A percentile compares a stretch with the other conserved stretches of the same genome.
Conservation (phyloP, 139 green algal species). For the Chlamydomonas incerta region DNA sequence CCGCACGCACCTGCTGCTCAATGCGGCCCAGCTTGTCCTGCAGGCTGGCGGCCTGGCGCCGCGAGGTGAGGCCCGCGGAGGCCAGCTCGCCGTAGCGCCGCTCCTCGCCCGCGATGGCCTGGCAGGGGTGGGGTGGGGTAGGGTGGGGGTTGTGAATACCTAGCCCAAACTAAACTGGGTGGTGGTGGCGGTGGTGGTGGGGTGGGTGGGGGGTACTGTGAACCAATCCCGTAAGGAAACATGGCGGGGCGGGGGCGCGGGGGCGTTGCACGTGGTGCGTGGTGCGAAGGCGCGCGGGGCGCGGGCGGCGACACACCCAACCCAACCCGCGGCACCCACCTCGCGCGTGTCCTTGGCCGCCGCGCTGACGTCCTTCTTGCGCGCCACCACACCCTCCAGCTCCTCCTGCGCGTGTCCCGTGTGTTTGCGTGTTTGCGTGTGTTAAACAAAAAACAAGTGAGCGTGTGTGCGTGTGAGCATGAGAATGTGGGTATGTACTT, state of each 20-base stretch:
- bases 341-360: constrained; percentile 30
- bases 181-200: too few species aligned
- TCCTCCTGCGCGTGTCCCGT: constrained; percentile 66
- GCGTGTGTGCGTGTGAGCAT: too few species aligned
- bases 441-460: too few species aligned
- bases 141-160: background rate
- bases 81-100: constrained; percentile 69
- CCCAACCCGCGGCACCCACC: too few species aligned
- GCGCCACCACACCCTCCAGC: constrained; percentile 64
- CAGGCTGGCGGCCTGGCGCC: constrained; percentile 72
- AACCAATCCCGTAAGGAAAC: too few species aligned
- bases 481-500: too few species aligned
- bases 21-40: constrained; percentile 74
- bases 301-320: too few species aligned
- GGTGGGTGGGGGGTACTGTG: too few species aligned
- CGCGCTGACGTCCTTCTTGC: constrained; percentile 74
- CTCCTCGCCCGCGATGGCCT: constrained; percentile 62
- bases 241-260: too few species aligned
- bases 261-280: too few species aligned
- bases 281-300: too few species aligned
- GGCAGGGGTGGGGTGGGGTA: constrained; percentile 50
- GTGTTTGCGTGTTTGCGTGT: too few species aligned
- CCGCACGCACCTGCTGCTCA: constrained; percentile 71
- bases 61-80: constrained; percentile 61
- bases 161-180: background rate